Evolutionary conservation across 495 filamentous ascomycete species (phyloP).

Genomic region (Trichoderma erinaceum): DNA sequence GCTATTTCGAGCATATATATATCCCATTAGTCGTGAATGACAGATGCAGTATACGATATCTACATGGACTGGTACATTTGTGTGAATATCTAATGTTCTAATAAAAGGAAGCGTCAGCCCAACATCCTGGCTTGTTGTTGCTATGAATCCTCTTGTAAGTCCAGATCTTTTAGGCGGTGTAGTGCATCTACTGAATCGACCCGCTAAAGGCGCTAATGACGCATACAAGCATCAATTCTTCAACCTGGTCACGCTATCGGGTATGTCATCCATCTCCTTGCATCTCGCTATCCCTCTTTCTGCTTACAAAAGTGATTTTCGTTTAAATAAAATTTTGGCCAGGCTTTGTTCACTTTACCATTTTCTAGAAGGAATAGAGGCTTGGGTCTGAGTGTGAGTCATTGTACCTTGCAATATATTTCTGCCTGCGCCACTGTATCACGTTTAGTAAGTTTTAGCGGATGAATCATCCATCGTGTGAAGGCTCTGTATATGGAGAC

Average conservation of each 20-base stretch:
- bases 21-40: neutral
- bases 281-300: neutral
- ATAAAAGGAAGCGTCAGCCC: no score
- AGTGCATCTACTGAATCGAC: neutral
- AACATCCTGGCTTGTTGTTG: no score
- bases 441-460: neutral
- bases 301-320: neutral
- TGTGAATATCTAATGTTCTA: neutral
- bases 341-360: no score
- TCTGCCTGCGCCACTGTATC: neutral
- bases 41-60: no score
- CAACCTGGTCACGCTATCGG: neutral
- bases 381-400: neutral
- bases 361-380: neutral
- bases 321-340: neutral
- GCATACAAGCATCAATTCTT: neutral
- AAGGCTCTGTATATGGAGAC: neutral
- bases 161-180: neutral
- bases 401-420: neutral
- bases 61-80: no score
- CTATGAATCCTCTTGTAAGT: neutral
- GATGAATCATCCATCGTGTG: constrained; percentile 4
- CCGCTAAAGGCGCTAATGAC: neutral
- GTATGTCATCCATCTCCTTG: neutral
- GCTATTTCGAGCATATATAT: neutral